Conservation (phyloP, 495 filamentous ascomycete genomes). For the Elaphomyces granulatus region DNA sequence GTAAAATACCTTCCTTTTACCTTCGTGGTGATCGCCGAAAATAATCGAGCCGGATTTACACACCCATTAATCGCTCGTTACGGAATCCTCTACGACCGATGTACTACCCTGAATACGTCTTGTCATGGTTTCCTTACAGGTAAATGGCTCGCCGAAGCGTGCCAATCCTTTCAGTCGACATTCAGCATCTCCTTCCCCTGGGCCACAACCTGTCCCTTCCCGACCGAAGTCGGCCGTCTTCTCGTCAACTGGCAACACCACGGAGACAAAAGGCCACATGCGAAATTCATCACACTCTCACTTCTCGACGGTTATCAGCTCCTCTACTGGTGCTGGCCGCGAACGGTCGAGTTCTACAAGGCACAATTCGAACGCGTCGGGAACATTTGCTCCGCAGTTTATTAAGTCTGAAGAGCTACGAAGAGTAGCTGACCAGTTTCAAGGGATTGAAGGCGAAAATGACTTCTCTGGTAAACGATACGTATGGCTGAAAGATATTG, state of each 20-base stretch:
- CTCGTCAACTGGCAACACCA: slow-evolving; percentile 35
- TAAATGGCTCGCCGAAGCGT: slow-evolving; percentile 43
- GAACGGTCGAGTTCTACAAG: slow-evolving; percentile 48
- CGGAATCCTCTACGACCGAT: no score
- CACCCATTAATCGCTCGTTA: no score
- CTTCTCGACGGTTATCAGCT: slow-evolving; percentile 15
- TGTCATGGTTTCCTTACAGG: slow-evolving; percentile 31
- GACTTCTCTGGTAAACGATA: slow-evolving; percentile 99
- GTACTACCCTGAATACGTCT: not conserved
- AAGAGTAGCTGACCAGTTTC: slow-evolving; percentile 49
- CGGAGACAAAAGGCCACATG: slow-evolving; percentile 32
- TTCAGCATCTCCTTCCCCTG: slow-evolving; percentile 48
- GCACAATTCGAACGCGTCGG: slow-evolving; percentile 37
- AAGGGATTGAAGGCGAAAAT: slow-evolving; percentile 80
- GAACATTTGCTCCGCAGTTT: slow-evolving; percentile 89
- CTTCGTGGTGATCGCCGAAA: no score
- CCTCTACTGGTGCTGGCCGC: slow-evolving; percentile 14
- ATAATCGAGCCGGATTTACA: no score
- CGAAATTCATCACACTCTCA: slow-evolving; percentile 47
- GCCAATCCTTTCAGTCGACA: slow-evolving; percentile 61
- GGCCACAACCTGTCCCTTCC: slow-evolving; percentile 23
- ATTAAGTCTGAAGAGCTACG: slow-evolving; percentile 72
- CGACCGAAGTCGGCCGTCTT: slow-evolving; percentile 64
- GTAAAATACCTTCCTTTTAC: no score
- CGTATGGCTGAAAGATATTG: slow-evolving; percentile 84